A percentile compares a stretch with the other conserved stretches of the same genome.
These are phyloP conservation scores for Rutidosis leptorrhynchoides DNA, from an alignment of 129 eudicot species.

Conservation along the genomic window DNA sequence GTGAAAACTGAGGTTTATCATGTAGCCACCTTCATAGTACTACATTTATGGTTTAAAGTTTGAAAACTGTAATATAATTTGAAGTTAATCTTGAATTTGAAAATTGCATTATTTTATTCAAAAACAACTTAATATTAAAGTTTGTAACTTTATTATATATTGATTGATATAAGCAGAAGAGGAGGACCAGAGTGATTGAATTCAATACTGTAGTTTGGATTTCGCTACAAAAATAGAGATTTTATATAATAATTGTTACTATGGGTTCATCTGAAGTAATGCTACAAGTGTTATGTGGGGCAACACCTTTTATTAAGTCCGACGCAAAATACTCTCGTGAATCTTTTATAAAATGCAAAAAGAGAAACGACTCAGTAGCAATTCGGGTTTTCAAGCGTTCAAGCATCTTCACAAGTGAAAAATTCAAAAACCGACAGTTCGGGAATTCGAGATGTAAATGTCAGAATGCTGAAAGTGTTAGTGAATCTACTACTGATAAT, in stretches of 20 bases:
- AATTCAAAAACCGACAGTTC: constrained; percentile 2
- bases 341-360: constrained; percentile 30
- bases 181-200: neutral
- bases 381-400: constrained; percentile 26
- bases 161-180: constrained; percentile 13
- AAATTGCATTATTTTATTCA: neutral
- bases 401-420: constrained; percentile 3
- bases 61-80: neutral
- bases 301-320: constrained; percentile 36
- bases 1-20: neutral
- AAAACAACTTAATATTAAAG: neutral
- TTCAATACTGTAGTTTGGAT: constrained; percentile 8
- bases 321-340: constrained; percentile 24
- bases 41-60: neutral
- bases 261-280: constrained; percentile 53
- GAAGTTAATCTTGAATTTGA: neutral
- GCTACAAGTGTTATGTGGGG: constrained; percentile 40
- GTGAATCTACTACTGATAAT: constrained; percentile 38
- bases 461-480: constrained; percentile 45
- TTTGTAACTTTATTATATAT: neutral
- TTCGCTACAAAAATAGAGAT: neutral
- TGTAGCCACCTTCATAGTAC: constrained; percentile 3
- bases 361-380: constrained; percentile 24
- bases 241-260: constrained; percentile 7
- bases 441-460: constrained; percentile 23